A percentile compares a stretch with the other conserved stretches of the same genome.
Conservation (phyloP, 2,329 filamentous ascomycete genomes). For the Phoma herbarum region DNA sequence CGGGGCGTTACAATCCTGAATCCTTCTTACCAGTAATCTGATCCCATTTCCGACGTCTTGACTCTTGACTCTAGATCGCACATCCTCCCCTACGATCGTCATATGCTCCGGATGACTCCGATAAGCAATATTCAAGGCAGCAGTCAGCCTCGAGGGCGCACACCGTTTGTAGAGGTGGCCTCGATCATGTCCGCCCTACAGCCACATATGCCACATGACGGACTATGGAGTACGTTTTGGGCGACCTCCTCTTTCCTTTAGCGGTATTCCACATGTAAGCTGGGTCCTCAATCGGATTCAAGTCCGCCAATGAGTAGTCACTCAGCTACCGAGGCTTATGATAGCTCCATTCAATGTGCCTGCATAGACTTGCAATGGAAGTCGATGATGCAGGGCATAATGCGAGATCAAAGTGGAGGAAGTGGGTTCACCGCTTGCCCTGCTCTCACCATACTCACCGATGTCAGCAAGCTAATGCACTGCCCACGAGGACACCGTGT, state of each 20-base stretch:
- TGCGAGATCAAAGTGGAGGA: slow-evolving; percentile 19
- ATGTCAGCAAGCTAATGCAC: slow-evolving; percentile 24
- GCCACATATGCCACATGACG: slow-evolving; percentile 13
- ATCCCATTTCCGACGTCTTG: slow-evolving; percentile 3
- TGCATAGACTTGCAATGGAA: slow-evolving; percentile 16
- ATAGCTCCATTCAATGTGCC: slow-evolving; percentile 11
- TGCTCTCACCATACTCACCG: slow-evolving; percentile 9
- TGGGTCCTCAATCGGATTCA: not conserved
- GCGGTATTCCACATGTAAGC: slow-evolving; percentile 8
- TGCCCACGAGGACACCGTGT: slow-evolving; percentile 19
- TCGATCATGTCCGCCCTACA: slow-evolving; percentile 6
- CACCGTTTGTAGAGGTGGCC: slow-evolving; percentile 24
- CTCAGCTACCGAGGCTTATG: slow-evolving; percentile 2
- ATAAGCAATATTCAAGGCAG: slow-evolving; percentile 26
- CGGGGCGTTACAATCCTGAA: slow-evolving; percentile 10
- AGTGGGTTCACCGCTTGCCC: slow-evolving; percentile 18
- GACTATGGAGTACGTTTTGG: not conserved
- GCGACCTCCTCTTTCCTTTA: slow-evolving; percentile 1
- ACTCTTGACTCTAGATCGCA: slow-evolving; percentile 2
- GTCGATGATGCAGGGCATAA: slow-evolving; percentile 19
- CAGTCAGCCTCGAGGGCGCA: slow-evolving; percentile 24
- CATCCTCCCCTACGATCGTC: slow-evolving; percentile 10
- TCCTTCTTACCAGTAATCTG: slow-evolving; percentile 6
- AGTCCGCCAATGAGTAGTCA: not conserved
- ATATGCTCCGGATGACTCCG: slow-evolving; percentile 26